Evolutionary conservation across 805 yeast species (phyloP).

Genomic region (Hermanozyma aechmeae): DNA sequence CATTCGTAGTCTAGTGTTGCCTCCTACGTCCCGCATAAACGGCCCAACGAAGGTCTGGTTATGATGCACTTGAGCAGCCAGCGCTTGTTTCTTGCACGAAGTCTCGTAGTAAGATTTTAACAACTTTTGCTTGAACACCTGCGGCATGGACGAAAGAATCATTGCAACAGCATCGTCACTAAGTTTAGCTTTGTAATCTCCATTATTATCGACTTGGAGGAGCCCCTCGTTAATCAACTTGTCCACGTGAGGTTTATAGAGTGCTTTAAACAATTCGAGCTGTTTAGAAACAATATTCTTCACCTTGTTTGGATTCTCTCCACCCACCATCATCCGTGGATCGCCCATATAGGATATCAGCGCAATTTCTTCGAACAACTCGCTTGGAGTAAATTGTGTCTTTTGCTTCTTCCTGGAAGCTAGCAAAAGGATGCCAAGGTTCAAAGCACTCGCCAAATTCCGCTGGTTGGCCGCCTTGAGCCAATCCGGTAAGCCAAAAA

Average conservation of each 20-base stretch:
- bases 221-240: too few relatives aligned
- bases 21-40: constrained; percentile 35
- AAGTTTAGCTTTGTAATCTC: too few relatives aligned
- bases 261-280: constrained; percentile 51
- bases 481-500: not conserved
- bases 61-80: too few relatives aligned
- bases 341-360: constrained; percentile 84
- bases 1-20: constrained; percentile 25
- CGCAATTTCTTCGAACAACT: constrained; percentile 70
- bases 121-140: too few relatives aligned
- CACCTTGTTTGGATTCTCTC: constrained; percentile 88
- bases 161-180: too few relatives aligned
- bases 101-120: too few relatives aligned
- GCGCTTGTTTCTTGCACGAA: too few relatives aligned
- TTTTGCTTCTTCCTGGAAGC: constrained; percentile 5
- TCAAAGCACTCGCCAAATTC: constrained; percentile 70
- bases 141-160: too few relatives aligned
- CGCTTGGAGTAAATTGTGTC: constrained; percentile 42
- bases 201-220: too few relatives aligned
- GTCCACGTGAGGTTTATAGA: too few relatives aligned
- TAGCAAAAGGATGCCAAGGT: constrained; percentile 52
- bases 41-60: too few relatives aligned
- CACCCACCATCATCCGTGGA: constrained; percentile 73
- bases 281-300: constrained; percentile 79
- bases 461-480: constrained; percentile 59